A percentile compares a stretch with the other conserved stretches of the same genome.
Conservation (phyloP, 2,329 filamentous ascomycete genomes). For the Cryphonectria japonica region DNA sequence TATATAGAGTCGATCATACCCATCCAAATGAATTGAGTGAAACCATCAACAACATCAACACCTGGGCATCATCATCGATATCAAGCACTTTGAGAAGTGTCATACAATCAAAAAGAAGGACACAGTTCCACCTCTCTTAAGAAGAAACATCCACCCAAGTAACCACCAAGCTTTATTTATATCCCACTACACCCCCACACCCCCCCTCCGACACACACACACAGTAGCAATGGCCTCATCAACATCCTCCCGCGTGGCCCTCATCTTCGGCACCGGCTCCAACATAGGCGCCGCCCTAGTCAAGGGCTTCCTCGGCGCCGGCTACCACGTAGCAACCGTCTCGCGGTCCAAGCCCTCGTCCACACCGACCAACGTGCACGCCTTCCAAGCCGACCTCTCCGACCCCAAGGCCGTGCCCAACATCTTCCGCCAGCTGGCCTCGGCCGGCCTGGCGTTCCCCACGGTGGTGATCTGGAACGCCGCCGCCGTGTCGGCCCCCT, state of each 20-base stretch:
- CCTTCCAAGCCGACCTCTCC: conserved; percentile 27
- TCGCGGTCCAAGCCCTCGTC: conserved; percentile 26
- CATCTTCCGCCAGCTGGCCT: conserved; percentile 13
- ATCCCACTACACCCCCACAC: background rate
- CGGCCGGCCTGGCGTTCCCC: conserved; percentile 19
- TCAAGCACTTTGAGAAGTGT: too few relatives aligned
- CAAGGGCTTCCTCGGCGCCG: conserved; percentile 26
- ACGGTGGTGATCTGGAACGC: conserved; percentile 30
- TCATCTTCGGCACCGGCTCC: conserved; percentile 29
- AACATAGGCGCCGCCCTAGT: conserved; percentile 28
- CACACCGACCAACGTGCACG: conserved; percentile 10
- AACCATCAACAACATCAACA: background rate
- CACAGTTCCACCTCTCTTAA: background rate
- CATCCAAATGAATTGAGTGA: background rate
- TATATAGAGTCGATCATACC: background rate
- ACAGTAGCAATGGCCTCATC: conserved; percentile 4
- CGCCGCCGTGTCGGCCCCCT: conserved; percentile 11
- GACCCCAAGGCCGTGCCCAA: conserved; percentile 10
- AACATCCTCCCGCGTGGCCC: conserved; percentile 15
- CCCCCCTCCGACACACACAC: background rate
- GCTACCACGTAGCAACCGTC: conserved; percentile 28
- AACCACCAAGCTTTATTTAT: too few relatives aligned
- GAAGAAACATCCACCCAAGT: background rate
- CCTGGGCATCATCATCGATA: too few relatives aligned
- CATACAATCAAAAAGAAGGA: background rate